A percentile compares a stretch with the other conserved stretches of the same genome.
These are phyloP conservation scores for Saccharum hybrid DNA, from an alignment of 202 grass and related monocot genomes.

Conservation along the genomic window DNA sequence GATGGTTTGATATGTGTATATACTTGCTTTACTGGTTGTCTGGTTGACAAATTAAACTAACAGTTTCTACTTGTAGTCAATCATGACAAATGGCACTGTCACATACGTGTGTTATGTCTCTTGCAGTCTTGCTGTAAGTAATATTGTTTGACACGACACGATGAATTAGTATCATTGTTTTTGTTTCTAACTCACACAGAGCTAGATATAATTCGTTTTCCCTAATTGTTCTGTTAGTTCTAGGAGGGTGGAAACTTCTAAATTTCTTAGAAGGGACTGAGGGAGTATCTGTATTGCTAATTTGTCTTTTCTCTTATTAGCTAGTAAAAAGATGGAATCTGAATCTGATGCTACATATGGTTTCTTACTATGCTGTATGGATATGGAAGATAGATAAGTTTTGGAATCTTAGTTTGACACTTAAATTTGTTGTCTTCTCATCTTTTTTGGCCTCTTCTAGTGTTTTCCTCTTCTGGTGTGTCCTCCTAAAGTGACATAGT, in stretches of 20 bases:
- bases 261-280: background rate
- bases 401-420: background rate
- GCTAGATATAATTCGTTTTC: slow-evolving; percentile 3
- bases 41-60: background rate
- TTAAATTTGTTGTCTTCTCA: background rate
- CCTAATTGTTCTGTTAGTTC: background rate
- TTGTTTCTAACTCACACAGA: background rate
- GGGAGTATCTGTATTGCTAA: background rate
- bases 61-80: slow-evolving; percentile 16
- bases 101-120: background rate
- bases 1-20: background rate
- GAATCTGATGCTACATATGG: background rate
- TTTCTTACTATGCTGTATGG: background rate
- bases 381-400: background rate
- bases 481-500: no score
- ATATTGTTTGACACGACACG: background rate
- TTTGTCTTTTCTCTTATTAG: background rate
- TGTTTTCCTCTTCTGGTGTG: no score
- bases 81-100: background rate
- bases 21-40: background rate
- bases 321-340: background rate
- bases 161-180: background rate
- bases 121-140: background rate
- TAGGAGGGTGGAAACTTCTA: background rate
- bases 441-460: no score